Evolutionary conservation across 1,284 basidiomycete species (phyloP), one percentile per base, ranked within the genome.

Genomic region (Marasmius fiardii): DNA sequence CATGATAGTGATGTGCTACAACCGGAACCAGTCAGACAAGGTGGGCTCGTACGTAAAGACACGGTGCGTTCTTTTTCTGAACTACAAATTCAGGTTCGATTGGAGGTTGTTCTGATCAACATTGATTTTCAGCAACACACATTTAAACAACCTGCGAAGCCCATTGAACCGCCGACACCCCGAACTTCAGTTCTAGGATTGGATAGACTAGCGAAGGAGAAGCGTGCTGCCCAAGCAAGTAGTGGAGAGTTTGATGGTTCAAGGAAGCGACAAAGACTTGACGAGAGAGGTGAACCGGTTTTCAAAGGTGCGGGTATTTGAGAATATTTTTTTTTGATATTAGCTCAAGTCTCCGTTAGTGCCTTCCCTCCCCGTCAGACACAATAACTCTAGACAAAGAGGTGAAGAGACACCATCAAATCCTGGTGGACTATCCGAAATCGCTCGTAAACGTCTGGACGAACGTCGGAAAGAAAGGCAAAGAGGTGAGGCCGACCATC

Each of bases 361-460:
- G 5, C 93, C 93, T 0, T 79, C 70, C 28, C 65, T 95, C 10
- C 90, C 90, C 55, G 74, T 79, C 16, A 79, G 85, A 44, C 71
- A 75, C 12, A 75, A 74, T 37, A 83, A 88, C 63, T 69, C 80
- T 1, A 82, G 95, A 11, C 85, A 91, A 58, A 76, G 89, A 62
- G 90, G 86, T 0, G 90, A 91, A 61, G 94, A 96, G 62, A 98
- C 95, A 0, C 95, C 95, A 0, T 95, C 94, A n/a, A 92, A 95
- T 67, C 88, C 92, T 1, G 89, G 92, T 48, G 95, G 95, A 11
- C 74, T 98, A 28, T 90, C 90, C 0, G 88, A 93, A 24, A 72
- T 76, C 1, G 93, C 88, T 8, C 77, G 86, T 24, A 78, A 80
- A 61, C 74, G 81, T 58, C 70, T 97, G 28, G 93, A 95, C 54